Evolutionary conservation across 2,329 filamentous ascomycete species (phyloP), one percentile per base, ranked within the genome.

Genomic region (Fusarium pseudonygamai): DNA sequence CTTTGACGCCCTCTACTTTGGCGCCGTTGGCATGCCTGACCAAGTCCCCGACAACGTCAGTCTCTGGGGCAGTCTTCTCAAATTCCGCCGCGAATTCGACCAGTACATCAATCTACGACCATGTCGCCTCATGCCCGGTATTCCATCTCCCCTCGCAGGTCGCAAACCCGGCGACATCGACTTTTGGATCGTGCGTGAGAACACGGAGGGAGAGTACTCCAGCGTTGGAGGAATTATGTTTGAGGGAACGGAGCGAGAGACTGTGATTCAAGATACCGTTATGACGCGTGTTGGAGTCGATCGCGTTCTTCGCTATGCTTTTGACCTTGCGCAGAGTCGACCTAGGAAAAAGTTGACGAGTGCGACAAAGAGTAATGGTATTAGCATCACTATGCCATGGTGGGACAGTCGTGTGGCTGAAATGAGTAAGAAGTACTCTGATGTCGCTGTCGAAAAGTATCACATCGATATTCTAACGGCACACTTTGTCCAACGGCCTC

Each of bases 71-170:
- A 86, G 92, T 37, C 88, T 92, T 49, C 83, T 93, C 13, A 90
- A 90, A 24, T 92, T 93, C 75, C 88, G 91, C 42, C 89, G 92
- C 58, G 86, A 89, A 42, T 85, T 93, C 50, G 90, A 92, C 69
- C 90, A 93, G 76, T 93, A 92, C 75, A 87, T 92, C 72, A 93
- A 93, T 71, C 86, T 93, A 0, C 86, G 91, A 2, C 92, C 91
- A 0, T 91, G 89, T 5, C 87, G 87, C 16, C 84, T 91, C 37
- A 86, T 92, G 77, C 86, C 86, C 1, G 90, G 90, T 13, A 89
- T 90, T 1, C 81, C 84, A 46, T 90, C 87, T 11, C 90, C 90
- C 0, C 82, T 93, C 20, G 83, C 82, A 0, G 83, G 85, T 63
- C 81, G 87, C 64, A 82, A 84, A 73, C 84, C 86, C 0, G 89